These are phyloP conservation scores for Purshia tridentata DNA, from an alignment of 306 rosid species.

Conservation along the genomic window DNA sequence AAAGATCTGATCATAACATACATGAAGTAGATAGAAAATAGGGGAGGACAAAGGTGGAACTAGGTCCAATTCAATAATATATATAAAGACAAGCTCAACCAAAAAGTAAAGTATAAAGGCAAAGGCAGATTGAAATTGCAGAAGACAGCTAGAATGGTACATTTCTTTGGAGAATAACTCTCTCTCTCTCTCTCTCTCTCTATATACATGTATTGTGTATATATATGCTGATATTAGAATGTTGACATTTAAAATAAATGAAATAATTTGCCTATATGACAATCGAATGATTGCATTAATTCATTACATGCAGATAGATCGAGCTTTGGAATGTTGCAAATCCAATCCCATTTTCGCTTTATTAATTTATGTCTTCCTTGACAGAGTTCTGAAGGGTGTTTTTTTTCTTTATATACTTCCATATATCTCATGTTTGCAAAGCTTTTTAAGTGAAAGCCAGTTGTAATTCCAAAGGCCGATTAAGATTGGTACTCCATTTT, in stretches of 20 bases:
- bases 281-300: not conserved
- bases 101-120: constrained; percentile 3
- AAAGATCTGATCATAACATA: not conserved
- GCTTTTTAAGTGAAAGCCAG: constrained; percentile 5
- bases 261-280: not conserved
- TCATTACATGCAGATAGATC: not conserved
- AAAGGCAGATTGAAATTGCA: not conserved
- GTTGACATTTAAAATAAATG: not conserved
- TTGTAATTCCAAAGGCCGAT: not conserved
- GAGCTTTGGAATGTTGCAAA: constrained; percentile 9
- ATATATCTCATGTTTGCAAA: not conserved
- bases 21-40: not conserved
- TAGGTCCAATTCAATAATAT: not conserved
- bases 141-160: not conserved
- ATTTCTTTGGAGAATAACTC: too few relatives aligned
- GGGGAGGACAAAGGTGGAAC: not conserved
- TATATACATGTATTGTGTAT: not conserved
- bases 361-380: not conserved
- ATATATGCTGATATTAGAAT: too few relatives aligned
- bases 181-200: too few relatives aligned
- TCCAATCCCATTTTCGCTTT: not conserved
- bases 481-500: not conserved
- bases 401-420: not conserved
- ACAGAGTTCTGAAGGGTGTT: not conserved
- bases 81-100: not conserved